Conservation (phyloP, 208 protist genomes). For the Crithidia expoeki region DNA sequence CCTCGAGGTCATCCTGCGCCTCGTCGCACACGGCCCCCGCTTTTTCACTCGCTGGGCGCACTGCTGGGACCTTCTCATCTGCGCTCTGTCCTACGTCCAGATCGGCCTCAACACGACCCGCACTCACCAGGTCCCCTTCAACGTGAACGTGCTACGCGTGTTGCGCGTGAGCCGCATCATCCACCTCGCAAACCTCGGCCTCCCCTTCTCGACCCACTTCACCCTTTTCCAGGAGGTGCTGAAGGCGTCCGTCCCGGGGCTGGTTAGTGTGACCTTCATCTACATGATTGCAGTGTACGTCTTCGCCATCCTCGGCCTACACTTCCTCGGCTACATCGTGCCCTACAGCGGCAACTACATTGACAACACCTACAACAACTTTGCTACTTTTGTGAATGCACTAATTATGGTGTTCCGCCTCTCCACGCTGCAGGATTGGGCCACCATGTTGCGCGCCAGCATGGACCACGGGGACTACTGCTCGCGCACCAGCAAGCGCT, state of each 20-base stretch:
- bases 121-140: slow-evolving; percentile 74
- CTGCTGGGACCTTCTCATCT: slow-evolving; percentile 86
- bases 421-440: slow-evolving; percentile 89
- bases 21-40: slow-evolving; percentile 75
- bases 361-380: slow-evolving; percentile 88
- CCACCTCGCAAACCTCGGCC: slow-evolving; percentile 51
- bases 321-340: slow-evolving; percentile 86
- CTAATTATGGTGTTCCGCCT: slow-evolving; percentile 90
- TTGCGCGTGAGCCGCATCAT: slow-evolving; percentile 81
- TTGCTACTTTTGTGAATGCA: slow-evolving; percentile 80
- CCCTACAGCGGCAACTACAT: slow-evolving; percentile 70
- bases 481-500: slow-evolving; percentile 44
- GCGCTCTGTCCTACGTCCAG: slow-evolving; percentile 81
- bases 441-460: slow-evolving; percentile 81
- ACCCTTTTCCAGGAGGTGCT: slow-evolving; percentile 74
- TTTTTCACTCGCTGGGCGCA: slow-evolving; percentile 83
- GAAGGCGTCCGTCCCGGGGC: slow-evolving; percentile 55
- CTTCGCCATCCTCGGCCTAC: slow-evolving; percentile 88
- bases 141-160: slow-evolving; percentile 89
- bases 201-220: slow-evolving; percentile 61
- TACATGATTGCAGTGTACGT: slow-evolving; percentile 87
- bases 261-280: slow-evolving; percentile 84
- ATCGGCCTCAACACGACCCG: slow-evolving; percentile 69
- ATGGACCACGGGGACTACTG: slow-evolving; percentile 61
- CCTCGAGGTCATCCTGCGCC: slow-evolving; percentile 77